Percentiles rank a stretch among this genome's conserved stretches.
phyloP scores from a whole-genome alignment of 2,329 filamentous ascomycete genomes.

The Sporothrix humicola region DNA sequence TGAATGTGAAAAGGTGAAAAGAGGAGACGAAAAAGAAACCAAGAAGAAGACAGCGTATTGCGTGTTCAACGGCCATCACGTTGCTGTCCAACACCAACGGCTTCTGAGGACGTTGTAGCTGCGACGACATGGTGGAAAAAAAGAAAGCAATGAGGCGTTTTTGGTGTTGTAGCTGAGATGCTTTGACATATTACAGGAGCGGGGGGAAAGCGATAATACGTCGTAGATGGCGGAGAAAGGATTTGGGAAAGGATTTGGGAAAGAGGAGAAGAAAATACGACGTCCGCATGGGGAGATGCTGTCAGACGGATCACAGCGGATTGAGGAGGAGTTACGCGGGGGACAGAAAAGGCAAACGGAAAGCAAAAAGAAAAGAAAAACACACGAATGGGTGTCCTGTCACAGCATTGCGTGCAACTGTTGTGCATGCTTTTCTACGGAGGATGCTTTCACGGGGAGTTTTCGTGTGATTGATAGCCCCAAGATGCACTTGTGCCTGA shows the following conservation, averaged over 20 bases:
- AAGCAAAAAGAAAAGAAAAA: neutral
- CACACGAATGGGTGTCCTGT: neutral
- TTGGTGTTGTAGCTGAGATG: no score
- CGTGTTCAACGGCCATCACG: neutral
- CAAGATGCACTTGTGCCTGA: conserved; percentile 1
- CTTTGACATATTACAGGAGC: neutral
- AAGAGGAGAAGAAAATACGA: conserved; percentile 10
- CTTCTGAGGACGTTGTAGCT: no score
- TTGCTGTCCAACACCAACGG: neutral
- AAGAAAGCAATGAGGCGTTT: no score
- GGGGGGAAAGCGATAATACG: neutral
- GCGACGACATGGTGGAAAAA: no score
- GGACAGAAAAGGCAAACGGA: neutral
- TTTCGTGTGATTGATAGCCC: neutral
- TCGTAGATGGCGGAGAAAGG: neutral
- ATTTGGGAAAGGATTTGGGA: neutral
- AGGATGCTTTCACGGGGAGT: neutral
- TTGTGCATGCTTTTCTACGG: neutral
- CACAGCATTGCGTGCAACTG: neutral
- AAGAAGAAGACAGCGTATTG: neutral
- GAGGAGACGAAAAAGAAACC: neutral
- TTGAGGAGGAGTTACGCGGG: neutral
- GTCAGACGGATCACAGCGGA: neutral
- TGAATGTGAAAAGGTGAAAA: neutral
- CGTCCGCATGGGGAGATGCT: conserved; percentile 1